A percentile compares a stretch with the other conserved stretches of the same genome.
phyloP scores from a whole-genome alignment of 2,329 filamentous ascomycete genomes.

The Claviceps sp. region DNA sequence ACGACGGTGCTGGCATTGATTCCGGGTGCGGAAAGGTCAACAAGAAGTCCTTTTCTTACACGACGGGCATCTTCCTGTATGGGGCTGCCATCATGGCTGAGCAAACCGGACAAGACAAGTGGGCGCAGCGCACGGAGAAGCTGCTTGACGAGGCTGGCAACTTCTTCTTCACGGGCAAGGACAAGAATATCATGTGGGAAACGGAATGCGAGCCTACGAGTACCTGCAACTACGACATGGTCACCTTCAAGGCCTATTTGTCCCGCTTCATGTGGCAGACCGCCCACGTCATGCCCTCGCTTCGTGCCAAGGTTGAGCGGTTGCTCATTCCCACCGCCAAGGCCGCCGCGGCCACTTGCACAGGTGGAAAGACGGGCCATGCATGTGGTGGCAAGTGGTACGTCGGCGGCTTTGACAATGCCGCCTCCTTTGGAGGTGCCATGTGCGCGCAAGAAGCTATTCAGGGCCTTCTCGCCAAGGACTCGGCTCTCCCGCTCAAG shows the following conservation, averaged over 20 bases:
- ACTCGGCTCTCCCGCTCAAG: constrained; percentile 31
- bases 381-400: constrained; percentile 54
- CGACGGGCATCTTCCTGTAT: constrained; percentile 50
- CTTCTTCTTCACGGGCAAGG: constrained; percentile 41
- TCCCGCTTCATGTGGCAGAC: constrained; percentile 50
- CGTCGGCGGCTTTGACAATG: constrained; percentile 39
- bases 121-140: constrained; percentile 37
- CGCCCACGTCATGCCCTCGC: constrained; percentile 41
- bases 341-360: constrained; percentile 44
- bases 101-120: constrained; percentile 36
- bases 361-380: constrained; percentile 36
- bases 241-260: constrained; percentile 55
- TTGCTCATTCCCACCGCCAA: constrained; percentile 37
- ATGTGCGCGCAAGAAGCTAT: constrained; percentile 52
- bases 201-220: constrained; percentile 46
- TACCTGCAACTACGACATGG: constrained; percentile 49
- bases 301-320: constrained; percentile 30
- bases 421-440: constrained; percentile 45
- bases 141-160: constrained; percentile 37
- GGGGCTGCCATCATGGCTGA: constrained; percentile 53
- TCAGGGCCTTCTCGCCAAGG: constrained; percentile 40
- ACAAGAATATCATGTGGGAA: constrained; percentile 51
- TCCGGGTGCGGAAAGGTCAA: constrained; percentile 41
- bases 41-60: constrained; percentile 49
- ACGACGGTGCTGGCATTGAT: constrained; percentile 45